phyloP scores from a whole-genome alignment of 441 rosid species.

The Populus hybrid region DNA sequence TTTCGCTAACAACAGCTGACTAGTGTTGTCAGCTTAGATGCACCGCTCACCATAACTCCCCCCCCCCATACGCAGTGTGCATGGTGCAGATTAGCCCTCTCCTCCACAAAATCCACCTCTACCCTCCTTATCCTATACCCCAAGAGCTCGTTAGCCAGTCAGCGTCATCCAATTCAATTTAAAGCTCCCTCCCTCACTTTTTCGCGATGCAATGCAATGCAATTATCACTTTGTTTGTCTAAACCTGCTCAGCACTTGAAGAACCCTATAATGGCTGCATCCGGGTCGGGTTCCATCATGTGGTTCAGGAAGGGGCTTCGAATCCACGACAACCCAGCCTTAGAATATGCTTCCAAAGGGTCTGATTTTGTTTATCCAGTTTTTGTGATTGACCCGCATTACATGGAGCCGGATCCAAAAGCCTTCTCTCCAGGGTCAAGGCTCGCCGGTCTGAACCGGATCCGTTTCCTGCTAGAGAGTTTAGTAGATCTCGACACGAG shows the following conservation, averaged over 20 bases:
- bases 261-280: conserved; percentile 40
- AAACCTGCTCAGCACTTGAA: not conserved
- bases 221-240: conserved; percentile 20
- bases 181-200: not conserved
- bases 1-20: not conserved
- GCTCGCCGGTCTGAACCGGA: conserved; percentile 73
- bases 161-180: not conserved
- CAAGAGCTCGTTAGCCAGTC: not conserved
- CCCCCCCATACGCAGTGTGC: not conserved
- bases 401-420: conserved; percentile 68
- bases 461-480: conserved; percentile 84
- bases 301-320: conserved; percentile 97
- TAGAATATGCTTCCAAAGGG: conserved; percentile 55
- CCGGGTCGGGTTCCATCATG: conserved; percentile 53
- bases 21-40: not conserved
- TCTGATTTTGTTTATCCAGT: conserved; percentile 61
- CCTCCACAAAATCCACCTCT: not conserved
- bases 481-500: conserved; percentile 74
- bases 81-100: not conserved
- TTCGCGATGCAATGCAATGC: not conserved
- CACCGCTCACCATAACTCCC: not conserved
- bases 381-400: conserved; percentile 88
- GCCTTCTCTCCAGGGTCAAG: conserved; percentile 79
- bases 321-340: conserved; percentile 92
- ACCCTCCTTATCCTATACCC: not conserved